Evolutionary conservation across 768 basidiomycete genomes (phyloP).

Genomic region (Gautieria morchelliformis): DNA sequence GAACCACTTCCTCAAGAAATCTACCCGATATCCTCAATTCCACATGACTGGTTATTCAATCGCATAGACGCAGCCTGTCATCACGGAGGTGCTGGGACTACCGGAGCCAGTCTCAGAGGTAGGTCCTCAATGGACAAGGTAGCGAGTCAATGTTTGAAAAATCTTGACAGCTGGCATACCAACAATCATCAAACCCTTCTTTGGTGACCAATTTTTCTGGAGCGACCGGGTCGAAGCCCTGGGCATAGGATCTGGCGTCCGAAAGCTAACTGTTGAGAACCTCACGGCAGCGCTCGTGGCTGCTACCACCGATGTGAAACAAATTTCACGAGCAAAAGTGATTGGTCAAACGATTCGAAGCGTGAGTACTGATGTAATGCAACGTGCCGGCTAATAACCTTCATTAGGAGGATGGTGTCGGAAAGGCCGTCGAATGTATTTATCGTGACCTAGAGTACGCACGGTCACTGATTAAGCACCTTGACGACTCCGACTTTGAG

Average conservation of each 20-base stretch:
- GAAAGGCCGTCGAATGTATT: conserved; percentile 87
- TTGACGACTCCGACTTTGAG: conserved; percentile 22
- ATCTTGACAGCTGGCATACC: conserved; percentile 68
- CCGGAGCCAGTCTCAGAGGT: conserved; percentile 91
- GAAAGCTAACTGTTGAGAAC: conserved; percentile 73
- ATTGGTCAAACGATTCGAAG: conserved; percentile 82
- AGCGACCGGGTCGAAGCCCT: conserved; percentile 96
- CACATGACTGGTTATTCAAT: conserved; percentile 94
- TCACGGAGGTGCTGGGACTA: conserved; percentile 95
- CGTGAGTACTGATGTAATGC: conserved; percentile 32
- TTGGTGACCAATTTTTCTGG: conserved; percentile 98
- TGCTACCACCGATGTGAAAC: conserved; percentile 83
- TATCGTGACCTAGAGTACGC: conserved; percentile 97
- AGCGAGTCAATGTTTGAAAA: neutral
- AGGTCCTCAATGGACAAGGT: conserved; percentile 14
- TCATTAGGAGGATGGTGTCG: conserved; percentile 84
- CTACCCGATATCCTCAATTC: conserved; percentile 75
- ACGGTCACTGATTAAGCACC: conserved; percentile 68
- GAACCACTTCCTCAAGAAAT: conserved; percentile 71
- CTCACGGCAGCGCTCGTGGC: conserved; percentile 68
- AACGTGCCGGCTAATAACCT: neutral
- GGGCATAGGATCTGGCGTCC: conserved; percentile 80
- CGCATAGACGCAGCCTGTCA: conserved; percentile 95
- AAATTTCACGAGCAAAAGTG: conserved; percentile 74
- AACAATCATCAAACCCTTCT: conserved; percentile 95